Conservation (phyloP, 768 basidiomycete species). For the Chalciporus pseudorubinellus region DNA sequence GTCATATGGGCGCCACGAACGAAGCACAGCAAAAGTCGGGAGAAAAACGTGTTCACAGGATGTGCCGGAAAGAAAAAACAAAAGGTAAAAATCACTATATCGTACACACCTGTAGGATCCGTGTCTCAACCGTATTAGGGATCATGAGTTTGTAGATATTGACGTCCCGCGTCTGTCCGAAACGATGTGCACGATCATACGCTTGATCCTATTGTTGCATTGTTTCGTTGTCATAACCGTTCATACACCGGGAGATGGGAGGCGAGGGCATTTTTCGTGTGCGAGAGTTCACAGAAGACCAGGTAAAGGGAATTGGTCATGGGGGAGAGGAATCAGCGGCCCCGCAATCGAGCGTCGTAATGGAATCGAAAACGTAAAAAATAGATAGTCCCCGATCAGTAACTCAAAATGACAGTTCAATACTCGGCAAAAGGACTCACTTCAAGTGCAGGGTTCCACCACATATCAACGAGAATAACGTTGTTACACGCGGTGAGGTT, state of each 20-base stretch:
- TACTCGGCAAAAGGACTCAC: slow-evolving; percentile 36
- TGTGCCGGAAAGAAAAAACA: background rate
- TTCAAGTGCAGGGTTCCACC: slow-evolving; percentile 93
- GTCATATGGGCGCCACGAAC: background rate
- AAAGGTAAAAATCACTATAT: background rate
- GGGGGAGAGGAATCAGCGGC: background rate
- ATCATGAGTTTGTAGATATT: slow-evolving; percentile 90
- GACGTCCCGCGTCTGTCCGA: slow-evolving; percentile 84
- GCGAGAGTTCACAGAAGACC: background rate
- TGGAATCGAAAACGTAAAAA: slow-evolving; percentile 1
- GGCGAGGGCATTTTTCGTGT: background rate
- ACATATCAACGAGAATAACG: slow-evolving; percentile 88
- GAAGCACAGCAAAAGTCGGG: background rate
- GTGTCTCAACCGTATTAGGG: slow-evolving; percentile 81
- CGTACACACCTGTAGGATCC: slow-evolving; percentile 63
- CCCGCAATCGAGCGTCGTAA: background rate
- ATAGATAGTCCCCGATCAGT: slow-evolving; percentile 8
- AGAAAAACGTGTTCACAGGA: background rate
- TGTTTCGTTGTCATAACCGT: background rate
- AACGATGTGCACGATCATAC: slow-evolving; percentile 87
- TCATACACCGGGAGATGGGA: background rate
- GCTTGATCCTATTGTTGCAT: slow-evolving; percentile 70
- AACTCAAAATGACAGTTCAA: background rate
- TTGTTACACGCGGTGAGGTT: slow-evolving; percentile 94
- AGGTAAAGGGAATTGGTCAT: background rate